Evolutionary conservation across 345 rosid genomes (phyloP).

Genomic region (Lepidium aucheri): DNA sequence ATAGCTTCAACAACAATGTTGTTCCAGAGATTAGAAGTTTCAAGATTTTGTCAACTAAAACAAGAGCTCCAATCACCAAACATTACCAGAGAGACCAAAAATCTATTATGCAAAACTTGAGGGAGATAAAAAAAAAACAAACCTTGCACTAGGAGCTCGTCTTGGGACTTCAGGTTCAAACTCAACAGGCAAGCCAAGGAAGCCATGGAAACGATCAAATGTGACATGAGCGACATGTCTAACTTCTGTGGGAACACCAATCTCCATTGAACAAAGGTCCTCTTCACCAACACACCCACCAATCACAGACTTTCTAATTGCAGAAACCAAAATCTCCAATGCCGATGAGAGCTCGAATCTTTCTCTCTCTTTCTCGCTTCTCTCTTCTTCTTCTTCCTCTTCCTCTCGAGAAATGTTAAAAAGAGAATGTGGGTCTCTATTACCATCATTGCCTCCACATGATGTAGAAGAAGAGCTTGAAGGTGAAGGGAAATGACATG

Average conservation of each 20-base stretch:
- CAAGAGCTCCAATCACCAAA: neutral
- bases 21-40: no score
- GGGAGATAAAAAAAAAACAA: neutral
- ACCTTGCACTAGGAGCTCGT: constrained; percentile 97
- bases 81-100: neutral
- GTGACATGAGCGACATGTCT: constrained; percentile 98
- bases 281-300: constrained; percentile 49
- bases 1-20: neutral
- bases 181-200: constrained; percentile 96
- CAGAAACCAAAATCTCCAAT: constrained; percentile 54
- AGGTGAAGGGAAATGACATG: constrained; percentile 83
- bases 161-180: constrained; percentile 95
- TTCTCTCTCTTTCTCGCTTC: constrained; percentile 23
- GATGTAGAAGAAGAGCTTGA: constrained; percentile 72
- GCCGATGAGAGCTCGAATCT: constrained; percentile 39
- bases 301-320: constrained; percentile 68
- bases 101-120: neutral
- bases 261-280: constrained; percentile 77
- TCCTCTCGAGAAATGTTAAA: constrained; percentile 30
- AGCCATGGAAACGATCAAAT: constrained; percentile 97
- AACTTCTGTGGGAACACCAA: constrained; percentile 90
- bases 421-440: constrained; percentile 31
- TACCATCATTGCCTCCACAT: constrained; percentile 42
- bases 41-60: neutral
- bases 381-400: constrained; percentile 22